Base-by-base conservation (phyloP, 1,284 basidiomycete genomes). In the Apiotrichum gamsii region DNA sequence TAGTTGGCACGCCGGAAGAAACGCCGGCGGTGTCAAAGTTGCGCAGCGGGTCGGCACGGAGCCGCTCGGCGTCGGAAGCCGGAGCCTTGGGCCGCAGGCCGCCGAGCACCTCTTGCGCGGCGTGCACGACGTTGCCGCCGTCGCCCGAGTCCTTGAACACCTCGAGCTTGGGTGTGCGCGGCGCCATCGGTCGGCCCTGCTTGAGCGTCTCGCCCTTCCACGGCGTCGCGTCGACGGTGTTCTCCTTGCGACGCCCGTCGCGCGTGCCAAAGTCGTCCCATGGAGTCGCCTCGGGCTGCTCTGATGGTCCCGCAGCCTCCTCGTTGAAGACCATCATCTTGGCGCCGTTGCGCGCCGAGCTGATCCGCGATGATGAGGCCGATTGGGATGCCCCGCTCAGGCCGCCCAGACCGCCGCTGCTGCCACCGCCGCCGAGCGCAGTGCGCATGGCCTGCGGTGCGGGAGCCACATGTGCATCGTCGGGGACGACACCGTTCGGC, bases 41-140 rank as follows among this genome's bases (percentile, higher is more conserved):
- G 58, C 78, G 79, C 56, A 81, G 75, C 9, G 81, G 82, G 53
- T 80, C 76, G 16, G 74, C 69, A 38, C 78, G 79, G 19, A 82
- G 74, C 2, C 69, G 51, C 41, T 78, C 76, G 3, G 74, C 72
- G 51, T 77, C 76, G 9, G 65, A 64, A 0, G 62, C 61, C 0
- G 65, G 62, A 30, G 56, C 35, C 50, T 59, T 68, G 8, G 61
- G 50, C 5, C 69, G 60, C 1, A 65, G 53, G 16, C 46, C 40
- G 8, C 46, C 46, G 4, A 75, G 72, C 16, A 72, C 66, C 25
- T 75, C 73, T n/a, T 63, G 62, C 21, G 61, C 54, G 8, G 60
- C 36, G 49, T 61, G 50, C 34, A 65, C 49, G 33, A 62, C 39
- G 25, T 58, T 45, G 41, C 61, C 51, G 29, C 56, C 49, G 20